Evolutionary conservation across 2,329 filamentous ascomycete species (phyloP), one percentile per base, ranked within the genome.

Genomic region (Aspergillus sojae): DNA sequence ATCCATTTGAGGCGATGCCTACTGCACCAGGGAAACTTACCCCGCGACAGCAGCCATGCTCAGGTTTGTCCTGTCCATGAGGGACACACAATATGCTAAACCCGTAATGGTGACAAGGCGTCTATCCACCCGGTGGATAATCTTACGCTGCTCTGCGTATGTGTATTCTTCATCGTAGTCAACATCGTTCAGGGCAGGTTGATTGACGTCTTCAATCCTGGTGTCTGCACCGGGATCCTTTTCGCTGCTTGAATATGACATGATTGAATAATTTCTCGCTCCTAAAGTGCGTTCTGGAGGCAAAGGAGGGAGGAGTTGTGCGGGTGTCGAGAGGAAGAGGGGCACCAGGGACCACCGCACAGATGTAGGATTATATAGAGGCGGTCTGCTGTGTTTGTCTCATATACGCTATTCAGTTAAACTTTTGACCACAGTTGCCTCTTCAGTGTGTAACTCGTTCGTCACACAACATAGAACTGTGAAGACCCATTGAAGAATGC

Each of bases 11-110:
- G n/a, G 32, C 83, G 67, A 82, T 73, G 26, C 86, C 9, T 86
- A 83, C 0, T 82, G 86, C 10, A 66, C 7, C 19, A 10, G 19
- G 48, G 28, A 30, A n/a, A 4, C 74, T 61, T 71, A 84, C 83
- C 85, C 92, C 23, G 91, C 91, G 74, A 94, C 89, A 57, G 86
- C 86, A 53, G 91, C 91, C 34, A 87, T 34, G 83, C 39, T 82
- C 74, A 94, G 79, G 76, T 94, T 94, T 5, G 90, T 92, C 43
- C 91, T 83, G 74, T 95, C 92, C 88, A 94, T 91, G 63, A 94
- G 79, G 65, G 86, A 90, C 70, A 92, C 83, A 74, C 89, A 92
- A 77, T 94, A 94, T 79, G 93, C 85, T 67, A 84, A 74, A 23
- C 88, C 89, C 5, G 88, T 85, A 0, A 85, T 88, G 5, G 84